Evolutionary conservation across 768 basidiomycete genomes (phyloP).

Genomic region (Pilatotrama ljubarskyi): DNA sequence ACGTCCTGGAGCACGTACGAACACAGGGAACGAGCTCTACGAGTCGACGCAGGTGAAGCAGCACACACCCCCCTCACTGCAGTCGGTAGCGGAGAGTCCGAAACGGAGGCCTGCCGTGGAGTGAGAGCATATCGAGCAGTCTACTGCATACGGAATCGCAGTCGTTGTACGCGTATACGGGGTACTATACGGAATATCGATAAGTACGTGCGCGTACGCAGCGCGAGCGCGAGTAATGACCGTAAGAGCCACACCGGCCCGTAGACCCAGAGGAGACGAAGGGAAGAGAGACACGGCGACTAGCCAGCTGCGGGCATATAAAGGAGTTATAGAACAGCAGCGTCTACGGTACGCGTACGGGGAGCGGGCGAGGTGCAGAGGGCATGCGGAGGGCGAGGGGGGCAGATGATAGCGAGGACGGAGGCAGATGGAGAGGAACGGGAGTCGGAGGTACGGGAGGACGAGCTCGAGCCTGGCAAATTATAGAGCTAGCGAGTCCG

Average conservation of each 20-base stretch:
- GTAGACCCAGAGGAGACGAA: background rate
- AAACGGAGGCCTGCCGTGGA: too few species aligned
- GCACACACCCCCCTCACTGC: too few species aligned
- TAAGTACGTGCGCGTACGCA: background rate
- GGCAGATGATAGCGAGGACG: background rate
- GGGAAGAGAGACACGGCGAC: background rate
- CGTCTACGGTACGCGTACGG: too few species aligned
- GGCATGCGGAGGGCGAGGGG: background rate
- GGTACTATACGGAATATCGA: background rate
- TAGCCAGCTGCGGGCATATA: background rate
- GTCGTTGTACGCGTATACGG: background rate
- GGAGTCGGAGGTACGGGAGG: background rate
- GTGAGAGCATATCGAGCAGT: background rate
- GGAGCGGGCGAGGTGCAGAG: background rate
- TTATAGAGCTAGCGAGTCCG: conserved; percentile 16
- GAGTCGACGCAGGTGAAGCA: too few species aligned
- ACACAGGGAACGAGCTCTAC: too few species aligned
- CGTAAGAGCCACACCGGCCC: background rate
- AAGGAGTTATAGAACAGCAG: too few species aligned
- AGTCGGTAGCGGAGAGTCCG: too few species aligned
- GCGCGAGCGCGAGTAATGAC: background rate
- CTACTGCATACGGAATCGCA: background rate
- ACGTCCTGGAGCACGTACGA: too few species aligned
- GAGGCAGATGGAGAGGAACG: background rate
- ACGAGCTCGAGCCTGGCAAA: conserved; percentile 10